Evolutionary conservation across 495 filamentous ascomycete species (phyloP).

Genomic region (Terfezia claveryi): DNA sequence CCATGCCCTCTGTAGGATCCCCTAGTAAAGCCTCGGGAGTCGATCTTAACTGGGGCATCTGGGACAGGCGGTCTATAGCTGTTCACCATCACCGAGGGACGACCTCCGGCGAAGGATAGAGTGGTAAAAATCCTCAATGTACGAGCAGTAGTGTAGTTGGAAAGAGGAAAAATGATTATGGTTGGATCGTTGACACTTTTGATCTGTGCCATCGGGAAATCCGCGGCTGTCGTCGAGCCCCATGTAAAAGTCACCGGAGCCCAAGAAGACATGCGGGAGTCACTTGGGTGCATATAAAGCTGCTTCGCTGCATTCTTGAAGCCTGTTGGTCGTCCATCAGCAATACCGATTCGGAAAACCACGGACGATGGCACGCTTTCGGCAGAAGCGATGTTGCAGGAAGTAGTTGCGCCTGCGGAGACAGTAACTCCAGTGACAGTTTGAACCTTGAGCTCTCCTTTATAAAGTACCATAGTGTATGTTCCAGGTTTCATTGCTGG

Average conservation of each 20-base stretch:
- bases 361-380: conserved; percentile 26
- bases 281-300: conserved; percentile 43
- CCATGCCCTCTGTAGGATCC: conserved; percentile 40
- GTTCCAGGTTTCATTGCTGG: conserved; percentile 45
- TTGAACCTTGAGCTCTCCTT: conserved; percentile 35
- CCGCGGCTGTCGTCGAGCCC: conserved; percentile 26
- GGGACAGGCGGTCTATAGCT: conserved; percentile 27
- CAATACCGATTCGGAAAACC: conserved; percentile 41
- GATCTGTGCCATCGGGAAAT: conserved; percentile 47
- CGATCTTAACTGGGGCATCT: conserved; percentile 36
- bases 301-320: conserved; percentile 46
- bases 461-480: conserved; percentile 46
- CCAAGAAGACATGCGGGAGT: conserved; percentile 39
- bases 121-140: conserved; percentile 44
- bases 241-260: conserved; percentile 35
- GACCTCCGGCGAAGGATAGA: conserved; percentile 34
- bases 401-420: conserved; percentile 30
- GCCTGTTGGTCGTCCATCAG: conserved; percentile 39
- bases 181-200: conserved; percentile 38
- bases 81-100: conserved; percentile 31
- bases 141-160: conserved; percentile 26
- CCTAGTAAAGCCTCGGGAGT: conserved; percentile 40
- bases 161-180: conserved; percentile 38
- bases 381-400: conserved; percentile 31
- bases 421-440: conserved; percentile 26